phyloP scores from a whole-genome alignment of 176 grass and related monocot species.

The Puccinellia tenuiflora region DNA sequence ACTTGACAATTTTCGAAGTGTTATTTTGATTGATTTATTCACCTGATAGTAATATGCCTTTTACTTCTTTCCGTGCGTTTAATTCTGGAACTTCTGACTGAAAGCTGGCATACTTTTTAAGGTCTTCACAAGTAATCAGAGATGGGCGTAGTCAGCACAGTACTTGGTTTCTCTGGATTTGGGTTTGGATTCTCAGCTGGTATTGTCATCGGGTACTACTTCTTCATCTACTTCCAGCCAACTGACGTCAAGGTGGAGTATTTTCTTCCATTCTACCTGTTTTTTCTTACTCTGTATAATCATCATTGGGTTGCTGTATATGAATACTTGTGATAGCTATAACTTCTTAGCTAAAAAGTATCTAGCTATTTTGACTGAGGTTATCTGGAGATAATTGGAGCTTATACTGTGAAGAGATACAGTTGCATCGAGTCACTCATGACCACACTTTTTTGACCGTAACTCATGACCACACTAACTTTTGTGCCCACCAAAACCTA shows the following conservation, averaged over 20 bases:
- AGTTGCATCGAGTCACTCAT: neutral
- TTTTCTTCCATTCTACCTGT: neutral
- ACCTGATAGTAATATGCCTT: neutral
- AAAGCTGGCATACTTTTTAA: slow-evolving; percentile 18
- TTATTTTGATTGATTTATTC: neutral
- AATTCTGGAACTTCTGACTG: neutral
- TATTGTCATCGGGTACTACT: slow-evolving; percentile 69
- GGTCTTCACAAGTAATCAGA: slow-evolving; percentile 27
- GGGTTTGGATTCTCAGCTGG: slow-evolving; percentile 69
- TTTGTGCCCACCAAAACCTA: neutral
- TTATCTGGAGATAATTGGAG: neutral
- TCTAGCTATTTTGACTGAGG: neutral
- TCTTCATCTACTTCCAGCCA: slow-evolving; percentile 79
- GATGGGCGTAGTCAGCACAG: slow-evolving; percentile 76
- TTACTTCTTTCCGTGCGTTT: neutral
- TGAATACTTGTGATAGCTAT: neutral
- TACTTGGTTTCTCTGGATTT: slow-evolving; percentile 80
- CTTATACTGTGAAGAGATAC: neutral
- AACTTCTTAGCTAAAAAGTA: neutral
- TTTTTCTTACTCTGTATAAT: slow-evolving; percentile 8
- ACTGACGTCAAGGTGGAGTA: slow-evolving; percentile 70
- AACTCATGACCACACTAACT: neutral
- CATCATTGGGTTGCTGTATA: neutral
- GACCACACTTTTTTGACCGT: no score
- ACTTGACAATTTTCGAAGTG: slow-evolving; percentile 6